phyloP scores from a whole-genome alignment of 75 land plant species.

The Selaginella tamariscina region DNA sequence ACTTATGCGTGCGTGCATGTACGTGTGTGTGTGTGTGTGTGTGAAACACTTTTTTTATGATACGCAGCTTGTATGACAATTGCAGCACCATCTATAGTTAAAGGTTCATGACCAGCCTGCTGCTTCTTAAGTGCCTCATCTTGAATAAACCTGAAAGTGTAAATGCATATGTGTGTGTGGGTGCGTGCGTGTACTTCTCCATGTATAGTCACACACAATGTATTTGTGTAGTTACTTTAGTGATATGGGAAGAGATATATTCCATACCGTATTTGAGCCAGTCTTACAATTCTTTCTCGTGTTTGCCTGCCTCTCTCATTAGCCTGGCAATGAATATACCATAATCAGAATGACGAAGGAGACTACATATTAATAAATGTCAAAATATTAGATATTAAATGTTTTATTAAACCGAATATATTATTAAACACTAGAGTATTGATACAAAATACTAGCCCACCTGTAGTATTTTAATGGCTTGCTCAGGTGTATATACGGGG shows the following conservation, averaged over 20 bases:
- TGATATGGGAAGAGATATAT: neutral
- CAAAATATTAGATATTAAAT: neutral
- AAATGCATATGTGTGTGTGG: neutral
- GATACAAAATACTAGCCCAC: neutral
- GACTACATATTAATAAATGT: neutral
- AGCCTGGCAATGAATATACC: constrained; percentile 17
- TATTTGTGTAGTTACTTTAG: neutral
- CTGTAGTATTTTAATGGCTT: constrained; percentile 5
- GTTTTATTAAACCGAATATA: neutral
- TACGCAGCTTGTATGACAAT: constrained; percentile 23
- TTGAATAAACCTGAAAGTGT: constrained; percentile 20
- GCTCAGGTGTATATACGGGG: constrained; percentile 7
- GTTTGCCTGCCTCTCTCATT: constrained; percentile 31
- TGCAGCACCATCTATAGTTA: constrained; percentile 23
- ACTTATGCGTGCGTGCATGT: neutral
- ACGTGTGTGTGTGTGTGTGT: neutral
- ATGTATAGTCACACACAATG: neutral
- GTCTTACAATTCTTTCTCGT: constrained; percentile 14
- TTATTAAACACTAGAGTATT: neutral
- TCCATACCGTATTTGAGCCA: constrained; percentile 19
- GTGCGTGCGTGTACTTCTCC: neutral
- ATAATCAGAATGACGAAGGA: neutral
- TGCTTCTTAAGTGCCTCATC: constrained; percentile 26
- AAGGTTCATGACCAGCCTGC: constrained; percentile 23
- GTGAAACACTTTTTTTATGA: constrained; percentile 7